Evolutionary conservation across 2,329 filamentous ascomycete species (phyloP), one percentile per base, ranked within the genome.

Genomic region (Xylaria sp.): DNA sequence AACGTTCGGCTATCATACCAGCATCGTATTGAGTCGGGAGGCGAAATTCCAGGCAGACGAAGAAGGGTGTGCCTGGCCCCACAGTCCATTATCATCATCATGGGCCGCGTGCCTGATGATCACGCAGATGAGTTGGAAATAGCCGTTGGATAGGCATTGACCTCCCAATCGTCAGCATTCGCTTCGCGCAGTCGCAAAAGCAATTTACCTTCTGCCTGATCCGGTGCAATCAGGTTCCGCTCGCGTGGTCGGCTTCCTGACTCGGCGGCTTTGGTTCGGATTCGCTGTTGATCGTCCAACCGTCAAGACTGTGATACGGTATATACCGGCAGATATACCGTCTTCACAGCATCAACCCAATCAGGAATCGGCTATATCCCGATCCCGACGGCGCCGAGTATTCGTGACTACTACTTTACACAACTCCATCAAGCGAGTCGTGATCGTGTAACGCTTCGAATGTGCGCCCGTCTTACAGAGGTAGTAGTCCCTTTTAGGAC

Each of bases 1-100:
- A 39, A n/a, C 10, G 10, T 46, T 52, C 48, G 47, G 50, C 53
- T 54, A 18, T 3, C n/a, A 51, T 30, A 37, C 53, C 61, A 54
- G 58, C 42, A 53, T 52, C 53, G 37, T 49, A 37, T 48, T 34
- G n/a, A 52, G 55, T 44, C 54, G 35, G 50, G 51, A 46, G 55
- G 16, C 50, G 50, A 39, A 47, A 47, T 53, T 50, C 52, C 55
- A 61, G 23, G 16, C 39, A 59, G 42, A 37, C 39, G 53, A 54
- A 57, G 50, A 51, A 51, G 37, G 11, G 19, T 48, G 49, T 39
- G 58, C 46, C 53, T 59, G 49, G 54, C 37, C 48, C 47, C 34
- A 39, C 56, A 48, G 23, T 55, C 46, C 57, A 47, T 19, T 4
- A 30, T 30, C 5, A 30, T 30, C 5, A 30, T 30, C 23, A 30